phyloP scores from a whole-genome alignment of 2,329 filamentous ascomycete genomes.

The Fusarium sp. region DNA sequence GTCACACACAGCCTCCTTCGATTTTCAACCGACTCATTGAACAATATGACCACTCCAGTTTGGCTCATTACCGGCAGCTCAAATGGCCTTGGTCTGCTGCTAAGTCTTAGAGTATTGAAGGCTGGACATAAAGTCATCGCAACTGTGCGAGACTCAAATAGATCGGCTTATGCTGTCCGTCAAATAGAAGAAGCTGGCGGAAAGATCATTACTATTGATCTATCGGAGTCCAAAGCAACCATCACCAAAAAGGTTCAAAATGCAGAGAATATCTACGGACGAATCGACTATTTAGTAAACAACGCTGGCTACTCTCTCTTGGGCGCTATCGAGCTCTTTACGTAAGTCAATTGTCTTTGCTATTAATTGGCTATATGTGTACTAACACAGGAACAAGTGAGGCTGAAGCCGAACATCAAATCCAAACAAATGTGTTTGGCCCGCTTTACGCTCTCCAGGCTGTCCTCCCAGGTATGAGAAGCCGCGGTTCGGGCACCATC shows the following conservation, averaged over 20 bases:
- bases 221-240: conserved; percentile 42
- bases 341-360: conserved; percentile 21
- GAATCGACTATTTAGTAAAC: conserved; percentile 65
- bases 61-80: conserved; percentile 46
- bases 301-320: conserved; percentile 60
- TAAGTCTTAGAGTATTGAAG: conserved; percentile 34
- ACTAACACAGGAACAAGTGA: conserved; percentile 45
- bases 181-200: conserved; percentile 44
- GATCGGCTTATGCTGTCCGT: conserved; percentile 33
- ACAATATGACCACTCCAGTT: conserved; percentile 40
- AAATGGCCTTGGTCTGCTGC: conserved; percentile 42
- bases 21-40: not conserved
- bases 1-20: not conserved
- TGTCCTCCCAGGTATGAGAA: conserved; percentile 61
- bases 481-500: conserved; percentile 56
- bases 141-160: conserved; percentile 33
- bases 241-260: conserved; percentile 44
- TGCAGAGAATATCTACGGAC: conserved; percentile 46
- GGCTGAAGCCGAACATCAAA: conserved; percentile 56
- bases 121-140: conserved; percentile 40
- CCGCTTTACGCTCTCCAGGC: conserved; percentile 61
- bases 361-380: too few relatives aligned
- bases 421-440: conserved; percentile 64
- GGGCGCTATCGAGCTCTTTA: conserved; percentile 46
- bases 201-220: conserved; percentile 48